phyloP scores from a whole-genome alignment of 352 stramenopile species.

The Hyaloperonospora brassicae region DNA sequence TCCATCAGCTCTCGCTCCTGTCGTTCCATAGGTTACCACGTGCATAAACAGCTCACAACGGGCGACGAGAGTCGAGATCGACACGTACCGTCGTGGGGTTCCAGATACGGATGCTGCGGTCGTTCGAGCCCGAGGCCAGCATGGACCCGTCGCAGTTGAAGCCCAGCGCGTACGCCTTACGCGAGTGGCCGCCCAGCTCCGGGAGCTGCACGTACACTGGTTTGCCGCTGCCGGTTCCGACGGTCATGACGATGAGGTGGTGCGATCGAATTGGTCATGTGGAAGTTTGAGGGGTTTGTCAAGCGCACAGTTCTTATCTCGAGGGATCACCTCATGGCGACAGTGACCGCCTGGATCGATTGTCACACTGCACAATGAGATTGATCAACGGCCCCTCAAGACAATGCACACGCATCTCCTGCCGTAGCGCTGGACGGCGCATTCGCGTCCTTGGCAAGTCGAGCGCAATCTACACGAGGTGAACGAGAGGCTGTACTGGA shows the following conservation, averaged over 20 bases:
- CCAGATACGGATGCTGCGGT: slow-evolving; percentile 78
- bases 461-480: slow-evolving; percentile 12
- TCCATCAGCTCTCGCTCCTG: slow-evolving; percentile 54
- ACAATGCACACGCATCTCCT: too few species aligned
- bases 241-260: slow-evolving; percentile 6
- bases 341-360: too few species aligned
- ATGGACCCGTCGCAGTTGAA: slow-evolving; percentile 67
- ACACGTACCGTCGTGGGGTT: slow-evolving; percentile 42
- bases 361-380: too few species aligned
- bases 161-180: slow-evolving; percentile 71
- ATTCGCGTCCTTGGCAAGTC: slow-evolving; percentile 7
- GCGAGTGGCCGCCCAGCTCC: slow-evolving; percentile 74
- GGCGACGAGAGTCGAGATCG: neutral
- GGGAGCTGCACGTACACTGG: slow-evolving; percentile 45
- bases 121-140: slow-evolving; percentile 72
- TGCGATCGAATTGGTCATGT: too few species aligned
- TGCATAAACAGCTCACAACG: neutral
- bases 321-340: too few species aligned
- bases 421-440: neutral
- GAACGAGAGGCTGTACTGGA: slow-evolving; percentile 30
- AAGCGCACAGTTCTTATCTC: too few species aligned
- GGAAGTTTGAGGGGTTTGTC: too few species aligned
- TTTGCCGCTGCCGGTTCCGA: slow-evolving; percentile 8
- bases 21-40: neutral
- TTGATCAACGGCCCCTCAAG: too few species aligned